Percentiles rank a stretch among this genome's conserved stretches.
These are phyloP conservation scores for Psidium guajava DNA, from an alignment of 345 rosid genomes.

Conservation along the genomic window DNA sequence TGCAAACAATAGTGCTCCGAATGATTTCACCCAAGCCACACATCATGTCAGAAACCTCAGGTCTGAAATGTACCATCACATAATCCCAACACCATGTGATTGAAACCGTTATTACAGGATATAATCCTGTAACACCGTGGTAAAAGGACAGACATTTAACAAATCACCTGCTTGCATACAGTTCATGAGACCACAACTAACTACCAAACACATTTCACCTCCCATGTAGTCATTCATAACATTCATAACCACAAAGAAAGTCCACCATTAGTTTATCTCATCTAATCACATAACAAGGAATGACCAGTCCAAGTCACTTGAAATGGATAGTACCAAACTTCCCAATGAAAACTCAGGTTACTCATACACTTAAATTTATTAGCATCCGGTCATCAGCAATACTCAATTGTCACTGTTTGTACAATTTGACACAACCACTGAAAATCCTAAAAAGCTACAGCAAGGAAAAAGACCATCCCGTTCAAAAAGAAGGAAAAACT, in stretches of 20 bases:
- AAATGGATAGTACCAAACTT: background rate
- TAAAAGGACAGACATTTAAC: background rate
- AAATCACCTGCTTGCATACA: background rate
- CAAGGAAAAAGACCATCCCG: constrained; percentile 26
- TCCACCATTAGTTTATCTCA: background rate
- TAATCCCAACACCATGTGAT: background rate
- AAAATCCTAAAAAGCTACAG: constrained; percentile 17
- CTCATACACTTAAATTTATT: constrained; percentile 1
- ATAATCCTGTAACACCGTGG: background rate
- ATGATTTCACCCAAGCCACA: background rate
- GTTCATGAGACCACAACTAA: background rate
- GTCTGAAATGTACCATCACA: background rate
- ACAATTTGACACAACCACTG: background rate
- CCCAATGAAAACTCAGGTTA: background rate
- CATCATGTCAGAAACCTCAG: background rate
- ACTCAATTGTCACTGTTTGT: constrained; percentile 4
- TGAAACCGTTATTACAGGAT: background rate
- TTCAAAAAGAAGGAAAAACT: constrained; percentile 4
- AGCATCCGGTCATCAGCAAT: background rate
- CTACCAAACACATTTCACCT: background rate
- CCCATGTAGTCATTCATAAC: background rate
- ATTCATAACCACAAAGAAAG: background rate
- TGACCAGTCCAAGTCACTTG: background rate
- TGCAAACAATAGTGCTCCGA: background rate
- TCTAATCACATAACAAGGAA: background rate